Evolutionary conservation across 257 asterid species (phyloP).

Genomic region (Plantago major): DNA sequence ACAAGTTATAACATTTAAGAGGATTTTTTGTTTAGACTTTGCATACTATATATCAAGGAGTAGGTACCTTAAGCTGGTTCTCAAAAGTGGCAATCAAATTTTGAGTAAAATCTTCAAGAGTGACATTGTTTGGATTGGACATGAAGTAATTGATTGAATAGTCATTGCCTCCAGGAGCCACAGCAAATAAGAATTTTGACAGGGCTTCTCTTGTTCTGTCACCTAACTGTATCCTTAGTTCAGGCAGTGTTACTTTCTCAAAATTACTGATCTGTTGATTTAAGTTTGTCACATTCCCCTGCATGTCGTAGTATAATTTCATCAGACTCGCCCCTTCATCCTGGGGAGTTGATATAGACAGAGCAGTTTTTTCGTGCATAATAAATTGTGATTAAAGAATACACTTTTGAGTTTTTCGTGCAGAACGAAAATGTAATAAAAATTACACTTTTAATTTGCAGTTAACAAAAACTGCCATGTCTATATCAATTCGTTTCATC

Average conservation of each 20-base stretch:
- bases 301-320: conserved; percentile 7
- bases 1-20: no score
- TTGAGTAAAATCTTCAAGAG: conserved; percentile 47
- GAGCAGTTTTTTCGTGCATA: no score
- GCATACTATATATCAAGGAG: no score
- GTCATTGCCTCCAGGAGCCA: conserved; percentile 82
- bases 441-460: no score
- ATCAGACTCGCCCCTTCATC: no score
- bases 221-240: conserved; percentile 40
- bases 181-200: conserved; percentile 48
- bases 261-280: conserved; percentile 55
- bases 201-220: conserved; percentile 13
- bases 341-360: no score
- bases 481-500: no score
- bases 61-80: conserved; percentile 58
- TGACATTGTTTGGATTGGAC: conserved; percentile 28
- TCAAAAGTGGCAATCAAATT: conserved; percentile 38
- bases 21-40: no score
- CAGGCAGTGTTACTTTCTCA: conserved; percentile 51
- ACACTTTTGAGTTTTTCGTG: no score
- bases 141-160: conserved; percentile 56
- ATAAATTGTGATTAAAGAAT: no score
- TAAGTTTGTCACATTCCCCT: conserved; percentile 57
- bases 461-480: no score
- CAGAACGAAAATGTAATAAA: no score